These are phyloP conservation scores for Diaporthe australafricana DNA, from an alignment of 2,329 filamentous ascomycete species.

Conservation along the genomic window DNA sequence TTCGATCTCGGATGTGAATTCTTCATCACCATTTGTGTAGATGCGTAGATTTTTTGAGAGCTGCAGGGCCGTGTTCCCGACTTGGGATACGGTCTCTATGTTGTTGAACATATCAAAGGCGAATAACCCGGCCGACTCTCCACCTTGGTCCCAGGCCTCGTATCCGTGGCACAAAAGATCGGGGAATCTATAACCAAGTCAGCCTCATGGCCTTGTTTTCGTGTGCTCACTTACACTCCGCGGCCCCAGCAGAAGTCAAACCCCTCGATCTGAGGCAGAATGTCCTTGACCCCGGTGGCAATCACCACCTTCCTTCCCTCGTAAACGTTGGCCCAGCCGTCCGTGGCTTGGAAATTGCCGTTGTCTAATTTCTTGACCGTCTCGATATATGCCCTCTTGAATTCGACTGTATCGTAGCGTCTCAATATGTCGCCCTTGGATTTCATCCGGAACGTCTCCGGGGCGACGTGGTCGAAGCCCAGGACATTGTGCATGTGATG, in stretches of 20 bases:
- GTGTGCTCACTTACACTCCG: conserved; percentile 55
- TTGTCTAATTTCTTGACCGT: conserved; percentile 40
- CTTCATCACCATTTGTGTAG: conserved; percentile 34
- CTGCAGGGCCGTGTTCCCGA: conserved; percentile 29
- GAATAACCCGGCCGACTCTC: conserved; percentile 55
- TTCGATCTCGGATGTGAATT: neutral
- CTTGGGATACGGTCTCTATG: neutral
- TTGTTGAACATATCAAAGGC: neutral
- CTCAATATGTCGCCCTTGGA: conserved; percentile 47
- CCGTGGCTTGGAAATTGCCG: conserved; percentile 44
- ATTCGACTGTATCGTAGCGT: conserved; percentile 50
- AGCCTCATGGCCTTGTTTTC: neutral
- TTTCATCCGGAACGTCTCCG: conserved; percentile 50
- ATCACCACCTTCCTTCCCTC: conserved; percentile 65
- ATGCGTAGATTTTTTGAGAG: conserved; percentile 31
- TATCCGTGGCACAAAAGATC: conserved; percentile 72
- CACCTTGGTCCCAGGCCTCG: conserved; percentile 66
- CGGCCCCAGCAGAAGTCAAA: conserved; percentile 66
- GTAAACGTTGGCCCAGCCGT: conserved; percentile 55
- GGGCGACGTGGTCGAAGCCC: conserved; percentile 52
- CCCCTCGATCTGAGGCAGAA: conserved; percentile 62
- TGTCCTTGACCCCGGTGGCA: conserved; percentile 64
- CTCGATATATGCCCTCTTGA: conserved; percentile 41
- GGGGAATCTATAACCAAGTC: conserved; percentile 7
- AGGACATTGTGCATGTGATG: conserved; percentile 61